phyloP scores from a whole-genome alignment of 768 basidiomycete species.

The Serpula lacrymans region DNA sequence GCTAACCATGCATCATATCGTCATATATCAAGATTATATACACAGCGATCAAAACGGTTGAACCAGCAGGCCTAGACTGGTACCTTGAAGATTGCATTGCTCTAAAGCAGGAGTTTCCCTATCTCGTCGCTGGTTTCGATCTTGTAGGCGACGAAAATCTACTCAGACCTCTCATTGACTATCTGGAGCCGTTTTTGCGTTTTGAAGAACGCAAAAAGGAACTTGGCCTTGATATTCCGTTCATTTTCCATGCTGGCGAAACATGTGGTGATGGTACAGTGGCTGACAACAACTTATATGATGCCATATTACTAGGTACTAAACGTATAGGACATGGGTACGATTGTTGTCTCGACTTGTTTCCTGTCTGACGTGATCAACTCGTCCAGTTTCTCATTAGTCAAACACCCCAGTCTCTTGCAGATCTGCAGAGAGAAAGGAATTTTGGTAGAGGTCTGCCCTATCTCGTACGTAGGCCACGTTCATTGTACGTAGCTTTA shows the following conservation, averaged over 20 bases:
- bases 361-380: constrained; percentile 2
- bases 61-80: constrained; percentile 55
- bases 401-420: constrained; percentile 73
- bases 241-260: constrained; percentile 79
- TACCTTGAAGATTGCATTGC: constrained; percentile 72
- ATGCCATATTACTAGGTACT: constrained; percentile 74
- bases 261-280: constrained; percentile 72
- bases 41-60: constrained; percentile 53
- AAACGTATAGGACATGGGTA: constrained; percentile 83
- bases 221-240: constrained; percentile 63
- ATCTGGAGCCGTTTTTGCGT: constrained; percentile 54
- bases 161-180: constrained; percentile 56
- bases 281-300: constrained; percentile 72
- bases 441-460: constrained; percentile 73
- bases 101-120: constrained; percentile 71
- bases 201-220: constrained; percentile 59
- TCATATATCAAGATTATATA: constrained; percentile 59
- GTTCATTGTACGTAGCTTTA: neutral
- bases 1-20: neutral
- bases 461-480: constrained; percentile 60
- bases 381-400: constrained; percentile 57
- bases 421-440: constrained; percentile 58
- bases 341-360: constrained; percentile 2
- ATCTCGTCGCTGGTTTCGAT: constrained; percentile 75
- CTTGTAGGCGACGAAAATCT: constrained; percentile 75